A percentile compares a stretch with the other conserved stretches of the same genome.
Conservation (phyloP, 2,329 filamentous ascomycete species). For the Chrysosporium queenslandicum region DNA sequence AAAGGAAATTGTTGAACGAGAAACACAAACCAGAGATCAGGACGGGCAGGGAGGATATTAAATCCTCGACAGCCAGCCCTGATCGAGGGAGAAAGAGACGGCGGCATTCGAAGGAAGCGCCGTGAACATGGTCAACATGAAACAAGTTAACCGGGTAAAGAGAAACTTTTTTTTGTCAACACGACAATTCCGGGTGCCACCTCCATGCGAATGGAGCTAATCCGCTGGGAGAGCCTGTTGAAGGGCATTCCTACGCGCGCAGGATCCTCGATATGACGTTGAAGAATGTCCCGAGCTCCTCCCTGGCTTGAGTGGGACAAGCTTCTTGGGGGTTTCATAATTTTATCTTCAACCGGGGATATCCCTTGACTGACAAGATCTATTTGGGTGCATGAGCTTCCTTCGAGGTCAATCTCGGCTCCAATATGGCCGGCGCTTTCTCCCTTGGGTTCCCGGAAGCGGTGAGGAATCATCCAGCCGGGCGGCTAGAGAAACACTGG, state of each 20-base stretch:
- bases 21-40: slow-evolving; percentile 15
- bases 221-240: background rate
- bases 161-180: background rate
- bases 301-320: slow-evolving; percentile 5
- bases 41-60: slow-evolving; percentile 30
- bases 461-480: background rate
- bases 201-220: background rate
- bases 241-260: slow-evolving; percentile 2
- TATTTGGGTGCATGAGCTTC: slow-evolving; percentile 5
- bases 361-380: background rate
- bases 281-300: background rate
- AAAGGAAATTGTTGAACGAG: background rate
- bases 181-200: background rate
- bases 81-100: background rate
- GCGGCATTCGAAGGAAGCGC: slow-evolving; percentile 7
- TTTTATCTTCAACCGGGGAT: background rate
- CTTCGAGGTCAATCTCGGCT: background rate
- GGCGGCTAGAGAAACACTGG: slow-evolving; percentile 5
- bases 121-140: slow-evolving; percentile 11
- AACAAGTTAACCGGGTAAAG: slow-evolving; percentile 7
- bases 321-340: slow-evolving; percentile 4
- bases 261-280: background rate
- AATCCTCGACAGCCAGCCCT: slow-evolving; percentile 23
- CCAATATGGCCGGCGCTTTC: background rate
- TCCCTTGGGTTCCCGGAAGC: background rate